Evolutionary conservation across 2,329 filamentous ascomycete genomes (phyloP), one percentile per base, ranked within the genome.

Genomic region (Sporothrix humicola): DNA sequence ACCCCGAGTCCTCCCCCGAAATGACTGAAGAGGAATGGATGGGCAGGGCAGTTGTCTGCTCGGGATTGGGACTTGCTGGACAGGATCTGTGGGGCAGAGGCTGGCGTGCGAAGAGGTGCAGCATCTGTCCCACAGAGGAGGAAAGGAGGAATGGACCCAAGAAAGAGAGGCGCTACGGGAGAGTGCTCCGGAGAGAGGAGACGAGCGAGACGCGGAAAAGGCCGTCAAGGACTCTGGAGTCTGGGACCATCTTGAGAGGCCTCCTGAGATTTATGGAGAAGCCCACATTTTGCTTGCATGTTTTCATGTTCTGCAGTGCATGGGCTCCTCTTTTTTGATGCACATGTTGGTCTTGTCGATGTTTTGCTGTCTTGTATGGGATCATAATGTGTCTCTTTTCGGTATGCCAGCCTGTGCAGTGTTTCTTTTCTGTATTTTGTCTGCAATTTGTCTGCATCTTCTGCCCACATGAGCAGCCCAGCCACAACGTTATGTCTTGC

Each of bases 21-120:
- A 31, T 31, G 31, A 37, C 31, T 37, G 31, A 13, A 44, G 59
- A 20, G 59, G 37, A 46, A 65, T 46, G 59, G 59, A 65, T 46
- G n/a, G 37, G 56, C 56, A 59, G 56, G 56, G 56, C 13, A 59
- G 56, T 59, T 26, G 23, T 26, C 56, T 26, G 13, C 56, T 31
- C 12, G 10, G 26, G 23, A 23, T 7, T 37, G 31, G 31, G 31
- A 37, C 48, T 17, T 4, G 10, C 4, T 50, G 48, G 48, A 6
- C 52, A 37, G 31, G 31, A 37, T 37, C 12, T 31, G 54, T 31
- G 54, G 54, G 54, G 54, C 20, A 37, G 7, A 37, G 52, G 23
- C 61, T 66, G 61, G 61, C 20, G 48, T 46, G 42, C n/a, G 26
- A 37, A 63, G 37, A 23, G 46, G 65, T 68, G 65, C 65, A 50